These are phyloP conservation scores for Suhomyces faveliae DNA, from an alignment of 805 yeast genomes.

Conservation along the genomic window DNA sequence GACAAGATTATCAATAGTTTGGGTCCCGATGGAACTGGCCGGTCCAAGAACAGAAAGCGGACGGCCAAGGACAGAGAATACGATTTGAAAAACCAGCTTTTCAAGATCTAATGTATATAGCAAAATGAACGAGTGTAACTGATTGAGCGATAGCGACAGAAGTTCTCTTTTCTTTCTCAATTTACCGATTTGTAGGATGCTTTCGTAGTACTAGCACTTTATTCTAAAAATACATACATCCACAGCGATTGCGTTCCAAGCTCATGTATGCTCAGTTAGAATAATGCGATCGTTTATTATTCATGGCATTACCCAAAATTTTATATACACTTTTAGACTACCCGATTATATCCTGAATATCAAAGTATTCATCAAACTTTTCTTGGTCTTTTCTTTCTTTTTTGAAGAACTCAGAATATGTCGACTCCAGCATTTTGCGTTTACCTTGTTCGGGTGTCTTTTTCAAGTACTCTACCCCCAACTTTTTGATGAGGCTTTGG, in stretches of 20 bases:
- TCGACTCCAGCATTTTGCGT: constrained; percentile 8
- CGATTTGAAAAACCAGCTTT: constrained; percentile 38
- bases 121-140: not conserved
- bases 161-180: too few relatives aligned
- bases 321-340: too few relatives aligned
- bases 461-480: constrained; percentile 23
- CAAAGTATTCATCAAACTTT: constrained; percentile 14
- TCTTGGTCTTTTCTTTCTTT: not conserved
- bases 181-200: too few relatives aligned
- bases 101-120: constrained; percentile 19
- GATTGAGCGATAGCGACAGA: too few relatives aligned
- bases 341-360: constrained; percentile 13
- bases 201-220: too few relatives aligned
- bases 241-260: too few relatives aligned
- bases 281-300: too few relatives aligned
- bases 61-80: constrained; percentile 45
- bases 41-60: constrained; percentile 34
- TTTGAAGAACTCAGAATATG: constrained; percentile 5
- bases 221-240: too few relatives aligned
- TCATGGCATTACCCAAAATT: too few relatives aligned
- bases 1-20: constrained; percentile 31
- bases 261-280: too few relatives aligned
- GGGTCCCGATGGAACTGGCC: constrained; percentile 41
- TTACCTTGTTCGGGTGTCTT: constrained; percentile 17
- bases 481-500: constrained; percentile 20